Evolutionary conservation across 768 basidiomycete genomes (phyloP).

Genomic region (Rhodotorula sphaerocarpa): DNA sequence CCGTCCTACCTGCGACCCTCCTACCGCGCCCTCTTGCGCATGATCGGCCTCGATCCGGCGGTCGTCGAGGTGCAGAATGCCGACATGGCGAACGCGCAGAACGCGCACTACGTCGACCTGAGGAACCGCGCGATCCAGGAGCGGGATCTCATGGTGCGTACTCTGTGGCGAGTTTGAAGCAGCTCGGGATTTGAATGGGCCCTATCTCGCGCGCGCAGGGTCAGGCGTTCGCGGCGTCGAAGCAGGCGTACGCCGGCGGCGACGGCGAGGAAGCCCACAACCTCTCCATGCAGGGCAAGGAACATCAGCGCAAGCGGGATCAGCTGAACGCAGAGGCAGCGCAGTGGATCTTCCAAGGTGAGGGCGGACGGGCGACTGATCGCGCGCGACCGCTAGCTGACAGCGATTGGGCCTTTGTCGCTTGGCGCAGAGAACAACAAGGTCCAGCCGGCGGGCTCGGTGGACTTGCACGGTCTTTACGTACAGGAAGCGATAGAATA

Average conservation of each 20-base stretch:
- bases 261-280: constrained; percentile 75
- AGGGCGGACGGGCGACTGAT: constrained; percentile 36
- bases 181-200: no score
- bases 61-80: constrained; percentile 19
- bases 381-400: no score
- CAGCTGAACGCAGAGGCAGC: constrained; percentile 69
- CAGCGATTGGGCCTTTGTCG: no score
- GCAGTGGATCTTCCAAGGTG: constrained; percentile 77
- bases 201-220: constrained; percentile 35
- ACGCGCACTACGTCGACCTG: constrained; percentile 61
- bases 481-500: constrained; percentile 80
- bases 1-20: constrained; percentile 27
- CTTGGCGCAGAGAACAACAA: constrained; percentile 62
- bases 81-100: constrained; percentile 36
- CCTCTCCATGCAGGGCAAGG: constrained; percentile 69
- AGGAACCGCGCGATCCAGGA: constrained; percentile 68
- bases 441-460: constrained; percentile 63
- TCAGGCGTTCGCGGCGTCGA: constrained; percentile 48
- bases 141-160: constrained; percentile 65
- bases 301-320: constrained; percentile 69
- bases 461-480: constrained; percentile 85
- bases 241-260: constrained; percentile 62
- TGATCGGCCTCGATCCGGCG: constrained; percentile 6
- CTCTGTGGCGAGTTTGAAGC: no score
- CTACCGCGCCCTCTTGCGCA: constrained; percentile 2